Percentiles rank a stretch among this genome's conserved stretches.
phyloP scores from a whole-genome alignment of 2,329 filamentous ascomycete species.

The Sporothrix globosa region DNA sequence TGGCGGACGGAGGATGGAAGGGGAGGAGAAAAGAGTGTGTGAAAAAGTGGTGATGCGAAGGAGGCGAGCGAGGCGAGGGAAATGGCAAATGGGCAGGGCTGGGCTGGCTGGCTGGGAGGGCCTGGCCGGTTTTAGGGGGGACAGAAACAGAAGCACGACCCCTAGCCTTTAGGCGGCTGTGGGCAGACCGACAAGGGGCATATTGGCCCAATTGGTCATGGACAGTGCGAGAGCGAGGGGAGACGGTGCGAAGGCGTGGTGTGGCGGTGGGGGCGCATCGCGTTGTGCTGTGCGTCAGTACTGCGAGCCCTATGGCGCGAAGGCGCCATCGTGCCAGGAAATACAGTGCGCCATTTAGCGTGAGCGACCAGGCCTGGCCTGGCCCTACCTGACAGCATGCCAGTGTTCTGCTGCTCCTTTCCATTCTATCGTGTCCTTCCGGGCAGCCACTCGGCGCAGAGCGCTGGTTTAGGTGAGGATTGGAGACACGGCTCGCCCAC shows the following conservation, averaged over 20 bases:
- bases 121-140: not conserved
- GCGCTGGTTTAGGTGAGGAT: not conserved
- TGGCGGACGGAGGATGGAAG: not conserved
- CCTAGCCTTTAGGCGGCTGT: conserved; percentile 19
- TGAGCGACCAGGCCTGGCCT: not conserved
- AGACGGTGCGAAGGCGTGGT: conserved; percentile 4
- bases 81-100: conserved; percentile 10
- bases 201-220: not conserved
- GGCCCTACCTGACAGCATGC: not conserved
- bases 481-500: conserved; percentile 14
- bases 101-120: not conserved
- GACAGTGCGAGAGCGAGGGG: conserved; percentile 13
- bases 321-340: not conserved
- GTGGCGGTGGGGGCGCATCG: not conserved
- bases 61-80: conserved; percentile 8
- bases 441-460: not conserved
- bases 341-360: conserved; percentile 16
- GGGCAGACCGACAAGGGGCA: conserved; percentile 18
- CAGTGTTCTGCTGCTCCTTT: not conserved
- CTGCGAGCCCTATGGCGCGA: not conserved
- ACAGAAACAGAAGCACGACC: conserved; percentile 16
- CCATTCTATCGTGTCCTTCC: not conserved
- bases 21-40: conserved; percentile 1
- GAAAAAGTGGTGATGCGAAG: conserved; percentile 23
- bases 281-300: not conserved